Evolutionary conservation across 2,329 filamentous ascomycete species (phyloP).

Genomic region (Penicillium rolfsii): DNA sequence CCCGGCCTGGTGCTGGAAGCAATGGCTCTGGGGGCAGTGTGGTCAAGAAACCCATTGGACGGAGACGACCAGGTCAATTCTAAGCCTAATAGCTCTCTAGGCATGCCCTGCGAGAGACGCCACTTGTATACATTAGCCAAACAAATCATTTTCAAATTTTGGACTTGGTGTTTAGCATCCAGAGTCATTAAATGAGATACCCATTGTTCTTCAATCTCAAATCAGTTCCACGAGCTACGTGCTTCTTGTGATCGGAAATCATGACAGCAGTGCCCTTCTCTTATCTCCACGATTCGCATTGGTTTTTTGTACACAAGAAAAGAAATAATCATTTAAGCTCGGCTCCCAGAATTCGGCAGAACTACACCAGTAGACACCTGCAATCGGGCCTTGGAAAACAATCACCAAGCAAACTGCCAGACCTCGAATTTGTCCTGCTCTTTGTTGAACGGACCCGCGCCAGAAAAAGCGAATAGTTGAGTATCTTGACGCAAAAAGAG

Average conservation of each 20-base stretch:
- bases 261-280: neutral
- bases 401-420: slow-evolving; percentile 1
- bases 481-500: neutral
- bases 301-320: neutral
- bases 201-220: slow-evolving; percentile 7
- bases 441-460: slow-evolving; percentile 15
- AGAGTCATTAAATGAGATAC: slow-evolving; percentile 16
- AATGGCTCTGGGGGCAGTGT: slow-evolving; percentile 39
- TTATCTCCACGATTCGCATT: neutral
- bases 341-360: neutral
- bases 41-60: slow-evolving; percentile 43
- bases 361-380: neutral
- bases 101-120: neutral
- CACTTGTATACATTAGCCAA: slow-evolving; percentile 13
- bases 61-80: slow-evolving; percentile 42
- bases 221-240: neutral
- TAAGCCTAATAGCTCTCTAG: slow-evolving; percentile 10
- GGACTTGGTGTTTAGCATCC: neutral
- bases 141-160: slow-evolving; percentile 9
- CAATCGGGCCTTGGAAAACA: neutral
- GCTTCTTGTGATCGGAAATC: neutral
- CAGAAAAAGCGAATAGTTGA: slow-evolving; percentile 13
- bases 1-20: slow-evolving; percentile 26
- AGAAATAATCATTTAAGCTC: neutral
- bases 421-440: slow-evolving; percentile 9